Evolutionary conservation across 2,329 filamentous ascomycete species (phyloP).

Genomic region (Leptographium procerum): DNA sequence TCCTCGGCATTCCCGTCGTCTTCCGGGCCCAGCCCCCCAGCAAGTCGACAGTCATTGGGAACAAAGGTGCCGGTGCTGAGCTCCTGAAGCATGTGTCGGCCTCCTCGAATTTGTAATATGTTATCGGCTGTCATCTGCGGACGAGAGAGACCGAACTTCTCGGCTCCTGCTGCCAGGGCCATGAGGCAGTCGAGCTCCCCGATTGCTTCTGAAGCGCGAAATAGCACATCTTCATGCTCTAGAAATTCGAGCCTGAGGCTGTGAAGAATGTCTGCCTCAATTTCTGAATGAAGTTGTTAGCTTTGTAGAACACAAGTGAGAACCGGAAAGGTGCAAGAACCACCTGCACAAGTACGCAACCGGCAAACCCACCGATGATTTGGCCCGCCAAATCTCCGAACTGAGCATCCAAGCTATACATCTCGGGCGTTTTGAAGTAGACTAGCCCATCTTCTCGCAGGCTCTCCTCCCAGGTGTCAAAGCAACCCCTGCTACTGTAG

Average conservation of each 20-base stretch:
- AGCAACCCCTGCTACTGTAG: not conserved
- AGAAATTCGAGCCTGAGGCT: slow-evolving; percentile 61
- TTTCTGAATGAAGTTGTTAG: slow-evolving; percentile 41
- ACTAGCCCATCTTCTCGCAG: slow-evolving; percentile 60
- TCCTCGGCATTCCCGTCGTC: slow-evolving; percentile 8
- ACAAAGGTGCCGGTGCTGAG: slow-evolving; percentile 70
- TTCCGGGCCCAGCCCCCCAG: slow-evolving; percentile 41
- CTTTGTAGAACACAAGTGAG: not conserved
- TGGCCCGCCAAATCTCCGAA: slow-evolving; percentile 76
- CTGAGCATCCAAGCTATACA: slow-evolving; percentile 68
- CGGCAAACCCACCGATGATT: slow-evolving; percentile 57
- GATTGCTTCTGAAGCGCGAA: slow-evolving; percentile 63
- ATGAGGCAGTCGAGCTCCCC: slow-evolving; percentile 81
- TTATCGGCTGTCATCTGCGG: slow-evolving; percentile 63
- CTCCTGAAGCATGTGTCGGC: slow-evolving; percentile 81
- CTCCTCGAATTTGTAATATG: slow-evolving; percentile 61
- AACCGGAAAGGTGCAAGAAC: not conserved
- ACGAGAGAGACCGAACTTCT: slow-evolving; percentile 56
- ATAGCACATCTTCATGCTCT: slow-evolving; percentile 53
- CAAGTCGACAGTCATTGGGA: slow-evolving; percentile 64
- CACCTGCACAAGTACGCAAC: not conserved
- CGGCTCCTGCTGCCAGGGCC: slow-evolving; percentile 67
- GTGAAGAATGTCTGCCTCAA: slow-evolving; percentile 79
- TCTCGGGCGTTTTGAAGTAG: slow-evolving; percentile 80
- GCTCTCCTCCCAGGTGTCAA: slow-evolving; percentile 59